Evolutionary conservation across 78 protist species (phyloP), one percentile per base, ranked within the genome.

Genomic region (Dictyostelium purpureum): DNA sequence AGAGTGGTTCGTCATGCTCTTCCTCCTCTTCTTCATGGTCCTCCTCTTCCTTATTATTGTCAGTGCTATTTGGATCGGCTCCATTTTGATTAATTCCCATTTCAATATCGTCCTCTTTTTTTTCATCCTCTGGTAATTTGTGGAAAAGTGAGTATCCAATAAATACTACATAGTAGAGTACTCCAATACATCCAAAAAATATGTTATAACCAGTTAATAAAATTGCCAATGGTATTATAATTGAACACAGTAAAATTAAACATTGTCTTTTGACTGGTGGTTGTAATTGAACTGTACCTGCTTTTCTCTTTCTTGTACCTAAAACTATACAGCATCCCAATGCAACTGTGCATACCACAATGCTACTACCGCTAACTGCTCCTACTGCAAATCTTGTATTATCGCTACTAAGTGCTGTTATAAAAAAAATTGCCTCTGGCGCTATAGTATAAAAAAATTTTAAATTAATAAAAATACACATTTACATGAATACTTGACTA

Each of bases 291-390:
- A 95, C 59, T 7, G 33, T 14, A n/a, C 87, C 87, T 35, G 69
- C 78, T 21, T 35, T 73, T 57, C 94, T 89, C 63, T 83, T 87
- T 40, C 57, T 74, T 7, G 82, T 28, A 24, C 97, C 97, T 65
- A 89, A 65, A 70, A 79, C 85, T 10, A 95, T 61, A 67, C 94
- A 88, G 40, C 38, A 61, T 38, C 94, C 97, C 6, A 89, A 43
- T 26, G 97, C 97, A 38, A 95, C 89, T 16, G 97, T 95, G 33
- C 91, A 95, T 31, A 95, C 97, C 9, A 94, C 96, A 28, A 95
- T 89, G 6, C 88, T 78, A 69, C 92, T 78, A 38, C 97, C 97
- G 31, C 90, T 77, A 26, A 95, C 90, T 31, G 97, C 97, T 21
- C 97, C 97, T 40, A 89, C 92, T 42, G 97, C 97, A 54, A 95